A percentile compares a stretch with the other conserved stretches of the same genome.
phyloP scores from a whole-genome alignment of 345 rosid species.

The Eucalyptus decipiens region DNA sequence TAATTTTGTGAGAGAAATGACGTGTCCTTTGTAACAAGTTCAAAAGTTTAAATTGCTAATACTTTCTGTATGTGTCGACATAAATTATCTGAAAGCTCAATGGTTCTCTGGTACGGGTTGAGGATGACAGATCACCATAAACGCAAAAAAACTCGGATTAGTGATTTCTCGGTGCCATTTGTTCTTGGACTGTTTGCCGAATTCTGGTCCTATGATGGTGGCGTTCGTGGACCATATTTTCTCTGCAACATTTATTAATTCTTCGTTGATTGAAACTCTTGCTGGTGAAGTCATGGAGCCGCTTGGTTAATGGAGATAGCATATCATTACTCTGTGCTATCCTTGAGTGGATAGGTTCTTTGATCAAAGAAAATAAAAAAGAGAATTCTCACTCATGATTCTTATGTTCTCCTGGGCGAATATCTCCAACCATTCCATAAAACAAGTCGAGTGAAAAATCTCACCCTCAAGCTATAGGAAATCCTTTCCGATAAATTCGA shows the following conservation, averaged over 20 bases:
- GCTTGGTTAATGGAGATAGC: background rate
- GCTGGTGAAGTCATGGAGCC: background rate
- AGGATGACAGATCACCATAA: background rate
- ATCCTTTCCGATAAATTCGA: background rate
- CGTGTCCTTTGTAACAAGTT: background rate
- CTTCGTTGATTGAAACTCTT: background rate
- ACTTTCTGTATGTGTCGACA: background rate
- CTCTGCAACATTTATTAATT: background rate
- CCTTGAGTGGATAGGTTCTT: background rate
- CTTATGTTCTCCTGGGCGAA: background rate
- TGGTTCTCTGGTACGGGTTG: background rate
- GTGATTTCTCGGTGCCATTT: background rate
- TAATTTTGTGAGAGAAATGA: background rate
- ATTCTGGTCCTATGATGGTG: background rate
- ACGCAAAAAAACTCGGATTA: fast-evolving
- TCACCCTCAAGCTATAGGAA: background rate
- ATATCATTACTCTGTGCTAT: background rate
- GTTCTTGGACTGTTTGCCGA: background rate
- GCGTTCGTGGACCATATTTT: background rate
- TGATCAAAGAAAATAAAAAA: background rate
- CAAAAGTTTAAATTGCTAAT: background rate
- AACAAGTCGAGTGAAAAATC: background rate
- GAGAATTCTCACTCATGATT: background rate
- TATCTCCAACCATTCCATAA: background rate
- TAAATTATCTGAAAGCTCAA: background rate